These are phyloP conservation scores for Tuber magnatum DNA, from an alignment of 495 filamentous ascomycete species.

Conservation along the genomic window DNA sequence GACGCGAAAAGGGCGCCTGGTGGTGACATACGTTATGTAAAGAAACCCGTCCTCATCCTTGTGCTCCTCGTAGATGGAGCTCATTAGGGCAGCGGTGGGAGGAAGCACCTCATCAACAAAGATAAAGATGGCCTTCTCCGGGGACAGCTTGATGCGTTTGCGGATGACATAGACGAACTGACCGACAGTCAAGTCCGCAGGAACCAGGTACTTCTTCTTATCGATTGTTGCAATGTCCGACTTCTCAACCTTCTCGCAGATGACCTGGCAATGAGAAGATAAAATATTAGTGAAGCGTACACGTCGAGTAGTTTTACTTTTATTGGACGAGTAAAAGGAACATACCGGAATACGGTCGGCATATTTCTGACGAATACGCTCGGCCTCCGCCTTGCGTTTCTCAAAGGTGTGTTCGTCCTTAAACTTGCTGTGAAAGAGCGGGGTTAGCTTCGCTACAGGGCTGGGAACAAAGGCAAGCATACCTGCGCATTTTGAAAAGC, in stretches of 20 bases:
- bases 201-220: conserved; percentile 99
- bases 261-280: conserved; percentile 57
- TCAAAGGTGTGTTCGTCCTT: conserved; percentile 99
- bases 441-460: conserved; percentile 27
- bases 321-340: conserved; percentile 29
- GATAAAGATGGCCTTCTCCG: conserved; percentile 99
- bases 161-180: conserved; percentile 99
- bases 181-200: conserved; percentile 93
- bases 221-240: conserved; percentile 99
- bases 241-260: conserved; percentile 99
- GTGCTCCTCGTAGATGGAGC: conserved; percentile 98
- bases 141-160: conserved; percentile 98
- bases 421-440: conserved; percentile 65
- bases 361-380: conserved; percentile 98
- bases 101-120: conserved; percentile 98
- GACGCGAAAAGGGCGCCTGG: not conserved
- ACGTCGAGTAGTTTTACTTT: conserved; percentile 10
- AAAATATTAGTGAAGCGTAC: not conserved
- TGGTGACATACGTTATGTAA: conserved; percentile 60
- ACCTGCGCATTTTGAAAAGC: conserved; percentile 31
- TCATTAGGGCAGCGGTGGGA: conserved; percentile 96
- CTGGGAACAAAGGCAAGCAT: conserved; percentile 9
- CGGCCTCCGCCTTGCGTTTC: conserved; percentile 98
- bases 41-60: conserved; percentile 62
- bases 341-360: conserved; percentile 95